phyloP scores from a whole-genome alignment of 2,329 filamentous ascomycete species.

The Colletotrichum trifolii region DNA sequence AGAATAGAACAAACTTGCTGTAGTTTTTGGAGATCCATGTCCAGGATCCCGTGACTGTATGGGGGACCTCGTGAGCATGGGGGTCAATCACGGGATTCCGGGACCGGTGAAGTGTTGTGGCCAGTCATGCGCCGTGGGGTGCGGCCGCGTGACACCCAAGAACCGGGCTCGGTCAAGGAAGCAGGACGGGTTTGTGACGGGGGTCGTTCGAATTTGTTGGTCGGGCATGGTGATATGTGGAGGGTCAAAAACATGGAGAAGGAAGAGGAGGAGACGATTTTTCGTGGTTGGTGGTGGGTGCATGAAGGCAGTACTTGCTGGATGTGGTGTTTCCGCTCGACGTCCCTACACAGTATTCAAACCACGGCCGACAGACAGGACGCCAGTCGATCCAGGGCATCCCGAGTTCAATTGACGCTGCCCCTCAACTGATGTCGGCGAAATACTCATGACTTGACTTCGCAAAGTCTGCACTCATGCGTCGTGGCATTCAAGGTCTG shows the following conservation, averaged over 20 bases:
- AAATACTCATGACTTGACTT: conserved; percentile 19
- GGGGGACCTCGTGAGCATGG: conserved; percentile 20
- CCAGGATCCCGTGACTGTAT: conserved; percentile 23
- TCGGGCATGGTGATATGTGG: conserved; percentile 4
- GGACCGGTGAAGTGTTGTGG: conserved; percentile 33
- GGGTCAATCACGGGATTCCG: conserved; percentile 24
- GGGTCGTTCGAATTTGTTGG: background rate
- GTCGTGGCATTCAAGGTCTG: background rate
- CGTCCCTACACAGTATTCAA: background rate
- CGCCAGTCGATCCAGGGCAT: background rate
- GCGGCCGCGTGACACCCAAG: conserved; percentile 34
- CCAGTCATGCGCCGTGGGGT: conserved; percentile 34
- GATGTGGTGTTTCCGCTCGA: conserved; percentile 1
- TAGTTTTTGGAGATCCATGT: background rate
- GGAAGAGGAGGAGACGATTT: background rate
- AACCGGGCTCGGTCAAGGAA: conserved; percentile 32
- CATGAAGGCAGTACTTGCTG: background rate
- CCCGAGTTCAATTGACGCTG: background rate
- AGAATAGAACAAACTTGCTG: too few species aligned
- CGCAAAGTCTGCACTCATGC: conserved; percentile 21
- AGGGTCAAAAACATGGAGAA: background rate
- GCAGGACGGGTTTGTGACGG: background rate
- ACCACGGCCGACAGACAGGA: background rate
- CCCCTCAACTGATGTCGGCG: conserved; percentile 16
- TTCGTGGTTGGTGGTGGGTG: background rate